Base-by-base conservation (phyloP, 2,329 filamentous ascomycete species). In the Epichloe gansuensis region DNA sequence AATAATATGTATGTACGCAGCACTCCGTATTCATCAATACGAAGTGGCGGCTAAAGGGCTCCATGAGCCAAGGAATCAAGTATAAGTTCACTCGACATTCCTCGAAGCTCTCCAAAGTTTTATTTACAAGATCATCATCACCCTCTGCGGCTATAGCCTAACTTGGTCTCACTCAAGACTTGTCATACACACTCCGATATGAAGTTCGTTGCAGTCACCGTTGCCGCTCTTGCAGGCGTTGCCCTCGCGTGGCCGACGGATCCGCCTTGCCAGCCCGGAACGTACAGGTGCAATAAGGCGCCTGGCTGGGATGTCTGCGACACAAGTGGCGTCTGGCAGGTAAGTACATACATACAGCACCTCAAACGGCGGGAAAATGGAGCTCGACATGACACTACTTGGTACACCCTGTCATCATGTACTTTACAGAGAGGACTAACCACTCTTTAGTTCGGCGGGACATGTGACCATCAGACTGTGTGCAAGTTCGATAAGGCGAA, bases 401-500 rank as follows among this genome's bases (percentile, higher is more conserved):
- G 17, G 17, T 17, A 23, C 23, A 4, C 12, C 15, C 13, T 28
- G 15, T 28, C 47, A 6, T 13, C 13, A 42, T 31, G 9, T 28
- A 5, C 12, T 13, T n/a, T 9, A 2, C 37, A 15, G 9, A 2
- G 13, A 2, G 13, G 31, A 13, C 43, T 39, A 21, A 43, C 35
- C 15, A n/a, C 23, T 9, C 39, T 17, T 17, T 47, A 70, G 68
- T 61, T 55, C 50, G 64, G 59, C 23, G 68, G 68, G 11, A 51
- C 54, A 51, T 70, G 68, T 55, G 67, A 67, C 12, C 67, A 65
- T 54, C 57, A 67, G 49, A 69, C 67, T 15, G 39, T 57, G 39
- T 70, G 68, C 61, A 63, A 64, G 61, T 70, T 70, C 63, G 62
- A 65, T 61, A 38, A 57, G 42, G 52, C 57, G 41, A 70, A 62